Evolutionary conservation across 108 stramenopile species (phyloP), one percentile per base, ranked within the genome.

Genomic region (Skeletonema tropicum): DNA sequence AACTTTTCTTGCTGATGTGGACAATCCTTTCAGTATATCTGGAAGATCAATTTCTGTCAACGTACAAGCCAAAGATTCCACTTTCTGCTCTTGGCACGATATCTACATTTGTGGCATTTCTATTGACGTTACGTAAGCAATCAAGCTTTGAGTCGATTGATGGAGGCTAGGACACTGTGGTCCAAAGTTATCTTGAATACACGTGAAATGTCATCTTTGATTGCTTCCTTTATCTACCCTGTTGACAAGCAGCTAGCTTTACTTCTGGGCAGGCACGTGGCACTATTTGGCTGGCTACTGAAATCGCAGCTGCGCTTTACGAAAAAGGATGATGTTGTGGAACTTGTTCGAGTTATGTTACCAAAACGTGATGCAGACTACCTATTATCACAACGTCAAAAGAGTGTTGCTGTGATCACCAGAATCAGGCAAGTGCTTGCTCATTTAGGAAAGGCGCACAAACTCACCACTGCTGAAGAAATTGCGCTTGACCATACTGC

Each of bases 91-190:
- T 90, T 25, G 49, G 66, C 14, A 63, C 84, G 3, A 39, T 88
- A 2, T 86, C 83, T 13, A 83, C 85, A n/a, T 87, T 87, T 68
- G 80, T 90, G 29, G 89, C 83, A 8, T 66, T 75, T n/a, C 64
- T 90, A 8, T 55, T 84, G 57, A 88, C 85, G 25, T 52, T 88
- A 55, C 38, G 89, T n/a, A 64, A 80, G 79, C 23, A 90, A 90
- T 71, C 86, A 87, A 77, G 84, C 83, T 0, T 41, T 87, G 21
- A 79, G 62, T 76, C 66, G 89, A 13, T 63, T 88, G 62, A 62
- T 70, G 23, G 79, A 90, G 9, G 87, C 59, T 14, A 58, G 89
- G 15, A 33, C 38, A 14, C 76, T 83, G 25, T 80, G 70, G 69
- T 71, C 70, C 11, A 79, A 76, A 23, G 71, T 77, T 12, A 77